Percentiles rank a stretch among this genome's conserved stretches.
Conservation (phyloP, 1,284 basidiomycete species). For the Marasmius sp. region DNA sequence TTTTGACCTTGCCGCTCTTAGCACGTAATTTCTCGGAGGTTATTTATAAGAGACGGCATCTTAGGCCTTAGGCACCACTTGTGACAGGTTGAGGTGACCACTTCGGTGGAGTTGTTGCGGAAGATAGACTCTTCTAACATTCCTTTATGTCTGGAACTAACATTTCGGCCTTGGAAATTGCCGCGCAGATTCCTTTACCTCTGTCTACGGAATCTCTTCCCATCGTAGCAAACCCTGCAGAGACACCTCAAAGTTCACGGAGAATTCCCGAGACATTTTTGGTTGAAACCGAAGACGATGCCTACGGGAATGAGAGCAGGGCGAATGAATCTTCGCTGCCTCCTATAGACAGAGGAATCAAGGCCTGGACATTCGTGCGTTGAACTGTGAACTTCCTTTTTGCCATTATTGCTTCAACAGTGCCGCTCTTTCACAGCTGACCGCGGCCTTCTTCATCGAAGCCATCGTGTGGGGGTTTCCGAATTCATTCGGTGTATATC, state of each 20-base stretch:
- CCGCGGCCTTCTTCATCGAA: constrained; percentile 34
- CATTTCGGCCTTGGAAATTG: too few species aligned
- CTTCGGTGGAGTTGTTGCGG: too few species aligned
- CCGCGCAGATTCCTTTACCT: too few species aligned
- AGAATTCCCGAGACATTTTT: neutral
- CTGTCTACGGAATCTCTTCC: too few species aligned
- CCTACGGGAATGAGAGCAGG: neutral
- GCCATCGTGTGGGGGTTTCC: constrained; percentile 41
- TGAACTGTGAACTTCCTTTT: neutral
- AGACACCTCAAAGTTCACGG: neutral
- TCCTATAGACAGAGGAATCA: constrained; percentile 30
- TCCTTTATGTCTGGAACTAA: too few species aligned
- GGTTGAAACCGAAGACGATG: neutral
- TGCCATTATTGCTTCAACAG: neutral
- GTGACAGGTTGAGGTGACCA: too few species aligned
- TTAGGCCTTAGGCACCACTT: too few species aligned
- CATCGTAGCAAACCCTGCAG: neutral
- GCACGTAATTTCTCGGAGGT: too few species aligned
- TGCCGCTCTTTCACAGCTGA: constrained; percentile 22
- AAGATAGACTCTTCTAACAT: too few species aligned
- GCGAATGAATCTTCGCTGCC: constrained; percentile 22
- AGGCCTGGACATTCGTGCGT: constrained; percentile 33
- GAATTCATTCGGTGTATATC: constrained; percentile 31
- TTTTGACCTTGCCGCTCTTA: too few species aligned
- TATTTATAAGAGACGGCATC: too few species aligned